Evolutionary conservation across 768 basidiomycete genomes (phyloP), one percentile per base, ranked within the genome.

Genomic region (Phanerochaete carnosa): DNA sequence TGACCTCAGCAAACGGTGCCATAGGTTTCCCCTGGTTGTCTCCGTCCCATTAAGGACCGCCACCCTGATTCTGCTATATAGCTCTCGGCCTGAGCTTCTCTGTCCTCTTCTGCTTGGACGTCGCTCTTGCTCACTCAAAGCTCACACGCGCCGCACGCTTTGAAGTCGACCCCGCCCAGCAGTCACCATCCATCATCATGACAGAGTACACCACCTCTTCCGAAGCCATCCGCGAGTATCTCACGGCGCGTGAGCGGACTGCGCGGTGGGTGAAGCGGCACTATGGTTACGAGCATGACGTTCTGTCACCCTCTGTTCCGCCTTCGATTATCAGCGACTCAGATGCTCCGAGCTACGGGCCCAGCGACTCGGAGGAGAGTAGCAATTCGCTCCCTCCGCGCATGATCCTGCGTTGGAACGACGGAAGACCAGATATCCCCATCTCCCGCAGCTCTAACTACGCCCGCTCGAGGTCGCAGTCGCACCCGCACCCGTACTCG

Each of bases 321-420:
- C 63, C 63, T n/a, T 61, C 63, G 25, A 37, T 65, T 22, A 57
- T 69, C 54, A 67, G 61, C 63, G 73, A 75, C 58, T 65, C 69
- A 0, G 73, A 75, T 58, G 69, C 70, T 9, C 70, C 73, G 61
- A 69, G 67, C 61, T 70, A 66, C 54, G 70, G 69, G 12, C 66
- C 71, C n/a, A 66, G 58, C 57, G 76, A 73, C 6, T 80, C 80
- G 3, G 72, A 70, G 0, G 76, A 72, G 59, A 80, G 78, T 63
- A 64, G 70, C 16, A 75, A 74, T 60, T 81, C 80, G 0, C 66
- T 84, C 12, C 90, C 90, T 1, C 89, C 90, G 3, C 84, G 81
- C 66, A 89, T 92, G 87, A 73, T 90, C 61, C 73, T 91, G 66
- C 82, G 82, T 57, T 92, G 85, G 70, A 77, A 75, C 23, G 84